A percentile compares a stretch with the other conserved stretches of the same genome.
Conservation (phyloP, 176 grass and related monocot species). For the Oryza rufipogon region DNA sequence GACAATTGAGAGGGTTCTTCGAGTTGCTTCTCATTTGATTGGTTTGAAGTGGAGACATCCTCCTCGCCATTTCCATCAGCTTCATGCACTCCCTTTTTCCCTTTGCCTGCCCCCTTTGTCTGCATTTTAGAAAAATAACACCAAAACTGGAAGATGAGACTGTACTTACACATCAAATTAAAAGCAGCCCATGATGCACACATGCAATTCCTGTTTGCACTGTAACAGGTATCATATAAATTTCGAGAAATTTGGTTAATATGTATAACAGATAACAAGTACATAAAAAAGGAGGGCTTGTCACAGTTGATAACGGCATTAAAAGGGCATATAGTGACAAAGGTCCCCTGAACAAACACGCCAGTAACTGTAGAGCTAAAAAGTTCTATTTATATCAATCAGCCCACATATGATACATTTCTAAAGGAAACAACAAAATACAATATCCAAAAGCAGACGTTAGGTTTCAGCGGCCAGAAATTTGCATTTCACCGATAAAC, state of each 20-base stretch:
- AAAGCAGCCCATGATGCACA: conserved; percentile 6
- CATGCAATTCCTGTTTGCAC: conserved; percentile 9
- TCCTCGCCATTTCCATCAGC: conserved; percentile 67
- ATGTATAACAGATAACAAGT: neutral
- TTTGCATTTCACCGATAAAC: neutral
- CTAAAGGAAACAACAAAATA: neutral
- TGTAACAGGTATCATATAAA: neutral
- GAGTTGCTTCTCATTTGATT: conserved; percentile 66
- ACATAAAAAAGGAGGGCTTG: neutral
- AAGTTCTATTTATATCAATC: neutral
- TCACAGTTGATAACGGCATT: neutral
- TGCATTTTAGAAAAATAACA: conserved; percentile 38
- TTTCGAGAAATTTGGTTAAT: neutral
- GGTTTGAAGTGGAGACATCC: conserved; percentile 70
- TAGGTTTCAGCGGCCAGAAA: neutral
- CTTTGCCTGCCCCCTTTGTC: conserved; percentile 64
- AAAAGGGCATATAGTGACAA: neutral
- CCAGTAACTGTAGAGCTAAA: neutral
- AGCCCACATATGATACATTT: neutral
- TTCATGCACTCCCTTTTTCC: conserved; percentile 62
- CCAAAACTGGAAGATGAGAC: conserved; percentile 5
- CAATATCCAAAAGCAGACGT: neutral
- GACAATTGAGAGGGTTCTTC: conserved; percentile 55
- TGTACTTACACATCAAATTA: neutral
- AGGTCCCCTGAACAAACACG: neutral